Conservation (phyloP, 2,329 filamentous ascomycete genomes). For the Fusarium lyarnte region DNA sequence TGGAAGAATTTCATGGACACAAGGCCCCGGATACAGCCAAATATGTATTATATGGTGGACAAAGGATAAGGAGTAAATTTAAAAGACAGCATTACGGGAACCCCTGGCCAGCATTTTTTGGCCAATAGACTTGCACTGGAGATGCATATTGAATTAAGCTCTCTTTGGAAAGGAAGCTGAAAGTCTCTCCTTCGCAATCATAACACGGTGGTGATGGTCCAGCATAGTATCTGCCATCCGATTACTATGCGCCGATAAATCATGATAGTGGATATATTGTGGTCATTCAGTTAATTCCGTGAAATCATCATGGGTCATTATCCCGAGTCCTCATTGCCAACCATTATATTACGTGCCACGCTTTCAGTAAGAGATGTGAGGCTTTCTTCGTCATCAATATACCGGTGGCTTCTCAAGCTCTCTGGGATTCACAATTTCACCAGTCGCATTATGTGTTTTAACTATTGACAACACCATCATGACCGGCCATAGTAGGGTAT, state of each 20-base stretch:
- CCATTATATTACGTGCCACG: too few relatives aligned
- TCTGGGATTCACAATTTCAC: neutral
- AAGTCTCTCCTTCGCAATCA: neutral
- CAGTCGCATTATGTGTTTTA: neutral
- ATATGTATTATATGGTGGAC: neutral
- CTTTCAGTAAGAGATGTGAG: too few relatives aligned
- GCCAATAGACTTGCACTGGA: neutral
- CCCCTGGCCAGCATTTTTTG: neutral
- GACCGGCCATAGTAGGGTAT: neutral
- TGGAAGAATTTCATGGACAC: neutral
- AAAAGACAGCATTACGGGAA: neutral
- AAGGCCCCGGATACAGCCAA: neutral
- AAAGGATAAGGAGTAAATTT: neutral
- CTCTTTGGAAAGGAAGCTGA: neutral
- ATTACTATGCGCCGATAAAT: neutral
- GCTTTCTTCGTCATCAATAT: too few relatives aligned
- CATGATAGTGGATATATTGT: too few relatives aligned
- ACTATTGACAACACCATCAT: neutral
- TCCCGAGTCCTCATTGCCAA: too few relatives aligned
- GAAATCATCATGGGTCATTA: too few relatives aligned
- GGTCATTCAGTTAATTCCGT: too few relatives aligned
- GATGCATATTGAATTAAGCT: too few relatives aligned
- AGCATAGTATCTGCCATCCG: too few relatives aligned
- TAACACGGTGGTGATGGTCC: neutral
- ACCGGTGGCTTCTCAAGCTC: neutral